Evolutionary conservation across 768 basidiomycete species (phyloP).

Genomic region (Leccinum olivaceopallidum): DNA sequence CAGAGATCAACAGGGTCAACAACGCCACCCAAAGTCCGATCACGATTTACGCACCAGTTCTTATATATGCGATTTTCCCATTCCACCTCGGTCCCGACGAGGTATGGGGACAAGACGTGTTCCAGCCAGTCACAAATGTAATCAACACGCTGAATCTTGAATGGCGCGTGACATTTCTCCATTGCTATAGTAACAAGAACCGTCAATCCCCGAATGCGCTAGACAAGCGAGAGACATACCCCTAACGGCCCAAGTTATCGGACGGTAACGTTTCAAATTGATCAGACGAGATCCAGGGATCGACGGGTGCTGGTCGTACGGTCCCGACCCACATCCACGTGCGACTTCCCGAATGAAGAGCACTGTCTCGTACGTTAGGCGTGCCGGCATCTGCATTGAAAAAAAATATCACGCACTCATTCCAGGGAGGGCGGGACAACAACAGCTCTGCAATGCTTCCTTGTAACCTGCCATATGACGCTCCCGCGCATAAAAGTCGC

Average conservation of each 20-base stretch:
- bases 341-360: constrained; percentile 34
- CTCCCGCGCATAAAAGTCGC: constrained; percentile 26
- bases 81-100: constrained; percentile 27
- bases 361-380: constrained; percentile 22
- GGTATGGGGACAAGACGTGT: constrained; percentile 29
- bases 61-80: constrained; percentile 29
- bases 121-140: constrained; percentile 44
- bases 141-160: constrained; percentile 36
- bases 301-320: constrained; percentile 27
- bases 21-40: not conserved
- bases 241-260: constrained; percentile 41
- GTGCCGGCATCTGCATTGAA: not conserved
- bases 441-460: constrained; percentile 29
- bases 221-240: constrained; percentile 29
- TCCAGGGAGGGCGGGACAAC: constrained; percentile 33
- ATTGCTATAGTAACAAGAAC: constrained; percentile 35
- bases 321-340: constrained; percentile 34
- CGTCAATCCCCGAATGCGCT: not conserved
- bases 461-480: constrained; percentile 33
- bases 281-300: constrained; percentile 34
- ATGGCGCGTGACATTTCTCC: constrained; percentile 47
- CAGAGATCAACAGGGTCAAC: not conserved
- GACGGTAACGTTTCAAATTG: constrained; percentile 40
- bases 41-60: constrained; percentile 27
- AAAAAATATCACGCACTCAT: constrained; percentile 25